Base-by-base conservation (phyloP, 805 yeast species). In the Teunomyces stri region DNA sequence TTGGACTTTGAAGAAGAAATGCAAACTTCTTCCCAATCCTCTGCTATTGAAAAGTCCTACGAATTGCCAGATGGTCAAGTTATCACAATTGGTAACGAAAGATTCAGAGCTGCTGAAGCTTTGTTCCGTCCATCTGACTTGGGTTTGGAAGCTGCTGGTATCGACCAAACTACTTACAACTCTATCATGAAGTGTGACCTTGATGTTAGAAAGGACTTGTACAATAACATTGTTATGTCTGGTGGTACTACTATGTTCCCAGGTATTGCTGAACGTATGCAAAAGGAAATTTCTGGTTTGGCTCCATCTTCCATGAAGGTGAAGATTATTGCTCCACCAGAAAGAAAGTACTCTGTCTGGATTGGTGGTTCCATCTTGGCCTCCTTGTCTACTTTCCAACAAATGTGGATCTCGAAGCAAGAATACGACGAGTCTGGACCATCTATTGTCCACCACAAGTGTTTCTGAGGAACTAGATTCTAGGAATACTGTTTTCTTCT, bases 191-290 rank as follows among this genome's bases (percentile, higher is more conserved):
- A 91, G 89, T 91, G 97, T 81, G 99, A 94, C 79, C 87, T 94
- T 65, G 99, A 94, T 79, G 97, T 94, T 63, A 89, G 99, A 80
- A 92, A 89, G 82, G 98, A 92, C 76, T 84, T 94, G 75, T 94
- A 94, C 82, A 95, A 96, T 79, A 94, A 94, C 87, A 94, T 94
- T 69, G 99, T 94, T 72, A 87, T 94, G 94, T 91, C 98, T 62
- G 99, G 99, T 84, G 99, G 99, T 87, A 91, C 98, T 66, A 94
- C 99, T 64, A 90, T 94, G 98, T 94, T 90, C 96, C 97, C 97
- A 78, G 99, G 99, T 81, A 91, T 94, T 75, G 97, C 97, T 76
- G 98, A 94, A 84, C 92, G 99, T 84, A 89, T 94, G 96, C 98
- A 92, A 84, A 92, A 92, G 89, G 99, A 94, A 82, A 90, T 94